phyloP scores from a whole-genome alignment of 352 stramenopile genomes.

The Globisporangium takayamanum region DNA sequence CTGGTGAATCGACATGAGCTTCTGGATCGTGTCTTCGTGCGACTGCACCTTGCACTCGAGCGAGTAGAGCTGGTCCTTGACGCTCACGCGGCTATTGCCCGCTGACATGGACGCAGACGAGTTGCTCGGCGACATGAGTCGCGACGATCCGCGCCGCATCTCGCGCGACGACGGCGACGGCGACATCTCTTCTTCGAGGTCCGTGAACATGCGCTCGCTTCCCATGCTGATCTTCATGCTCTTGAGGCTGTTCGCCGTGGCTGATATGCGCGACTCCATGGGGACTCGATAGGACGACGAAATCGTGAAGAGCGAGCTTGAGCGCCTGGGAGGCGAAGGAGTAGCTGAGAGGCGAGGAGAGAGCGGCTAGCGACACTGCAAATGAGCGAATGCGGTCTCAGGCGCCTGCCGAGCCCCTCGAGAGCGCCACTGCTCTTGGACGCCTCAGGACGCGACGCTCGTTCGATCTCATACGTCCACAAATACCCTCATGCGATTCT shows the following conservation, averaged over 20 bases:
- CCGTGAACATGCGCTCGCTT: constrained; percentile 71
- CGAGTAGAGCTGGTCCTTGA: constrained; percentile 76
- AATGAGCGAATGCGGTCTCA: too few relatives aligned
- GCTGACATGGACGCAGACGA: constrained; percentile 25
- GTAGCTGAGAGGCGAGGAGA: too few relatives aligned
- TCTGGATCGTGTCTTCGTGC: constrained; percentile 79
- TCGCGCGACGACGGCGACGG: constrained; percentile 46
- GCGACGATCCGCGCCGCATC: constrained; percentile 53
- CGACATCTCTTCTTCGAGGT: constrained; percentile 67
- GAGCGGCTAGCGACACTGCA: too few relatives aligned
- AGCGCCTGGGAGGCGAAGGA: too few relatives aligned
- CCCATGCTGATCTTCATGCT: constrained; percentile 82
- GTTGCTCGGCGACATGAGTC: constrained; percentile 50
- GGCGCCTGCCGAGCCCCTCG: too few relatives aligned
- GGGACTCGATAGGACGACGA: constrained; percentile 2
- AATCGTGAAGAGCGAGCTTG: constrained; percentile 1
- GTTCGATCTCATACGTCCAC: too few relatives aligned
- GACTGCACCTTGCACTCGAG: constrained; percentile 76
- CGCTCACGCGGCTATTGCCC: constrained; percentile 37
- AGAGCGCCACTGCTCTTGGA: too few relatives aligned
- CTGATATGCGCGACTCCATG: constrained; percentile 64
- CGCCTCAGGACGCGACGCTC: too few relatives aligned
- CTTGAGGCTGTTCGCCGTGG: constrained; percentile 59
- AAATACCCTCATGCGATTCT: too few relatives aligned
- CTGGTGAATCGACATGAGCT: constrained; percentile 80